phyloP scores from a whole-genome alignment of 169 alveolate species.

The Perkinsus marinus region DNA sequence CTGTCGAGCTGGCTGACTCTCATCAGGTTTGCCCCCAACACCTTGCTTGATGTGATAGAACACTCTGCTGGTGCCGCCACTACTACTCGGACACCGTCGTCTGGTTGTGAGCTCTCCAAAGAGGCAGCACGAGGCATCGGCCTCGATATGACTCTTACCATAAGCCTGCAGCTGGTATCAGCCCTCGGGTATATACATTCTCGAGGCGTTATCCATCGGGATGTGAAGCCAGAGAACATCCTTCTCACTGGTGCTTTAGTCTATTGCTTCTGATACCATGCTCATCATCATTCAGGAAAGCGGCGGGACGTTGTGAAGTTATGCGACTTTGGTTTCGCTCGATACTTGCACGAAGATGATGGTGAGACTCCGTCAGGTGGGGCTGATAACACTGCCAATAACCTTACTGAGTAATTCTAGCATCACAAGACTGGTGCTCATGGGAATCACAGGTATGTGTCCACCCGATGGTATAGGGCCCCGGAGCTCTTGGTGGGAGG shows the following conservation, averaged over 20 bases:
- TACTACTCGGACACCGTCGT: neutral
- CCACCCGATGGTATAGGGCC: conserved; percentile 73
- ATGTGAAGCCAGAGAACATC: conserved; percentile 27
- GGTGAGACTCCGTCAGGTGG: no score
- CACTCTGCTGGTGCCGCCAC: neutral
- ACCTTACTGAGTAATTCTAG: conserved; percentile 13
- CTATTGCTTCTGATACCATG: no score
- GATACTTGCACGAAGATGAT: conserved; percentile 46
- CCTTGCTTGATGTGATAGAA: neutral
- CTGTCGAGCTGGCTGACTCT: no score
- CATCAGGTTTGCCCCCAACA: neutral
- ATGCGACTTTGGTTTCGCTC: conserved; percentile 84
- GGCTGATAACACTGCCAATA: no score
- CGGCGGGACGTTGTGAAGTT: conserved; percentile 33
- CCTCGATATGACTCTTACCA: neutral
- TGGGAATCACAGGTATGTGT: conserved; percentile 61
- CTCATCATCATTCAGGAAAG: conserved; percentile 52
- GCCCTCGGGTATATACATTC: conserved; percentile 16
- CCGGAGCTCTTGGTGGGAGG: conserved; percentile 78
- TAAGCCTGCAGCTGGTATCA: conserved; percentile 1
- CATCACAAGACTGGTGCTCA: neutral
- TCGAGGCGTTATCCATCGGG: conserved; percentile 34
- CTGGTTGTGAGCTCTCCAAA: neutral
- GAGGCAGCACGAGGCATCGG: neutral
- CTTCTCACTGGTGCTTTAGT: conserved; percentile 10